Evolutionary conservation across 2,329 filamentous ascomycete species (phyloP).

Genomic region (Neofusicoccum sp.): DNA sequence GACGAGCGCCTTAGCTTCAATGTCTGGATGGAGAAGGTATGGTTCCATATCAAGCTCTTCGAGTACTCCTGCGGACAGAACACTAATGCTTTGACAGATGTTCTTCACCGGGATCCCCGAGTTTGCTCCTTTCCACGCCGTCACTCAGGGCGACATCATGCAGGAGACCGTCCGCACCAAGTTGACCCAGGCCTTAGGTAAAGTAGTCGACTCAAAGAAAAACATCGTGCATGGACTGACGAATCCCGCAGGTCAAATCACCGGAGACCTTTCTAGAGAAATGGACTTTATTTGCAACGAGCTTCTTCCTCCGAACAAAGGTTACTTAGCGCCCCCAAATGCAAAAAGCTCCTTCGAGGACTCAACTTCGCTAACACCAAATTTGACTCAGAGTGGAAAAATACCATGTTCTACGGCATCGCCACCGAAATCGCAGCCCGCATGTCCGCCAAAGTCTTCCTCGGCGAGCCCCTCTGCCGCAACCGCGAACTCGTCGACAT

Average conservation of each 20-base stretch:
- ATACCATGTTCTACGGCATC: conserved; percentile 26
- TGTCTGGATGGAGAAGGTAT: not conserved
- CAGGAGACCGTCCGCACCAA: conserved; percentile 9
- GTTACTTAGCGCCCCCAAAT: not conserved
- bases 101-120: not conserved
- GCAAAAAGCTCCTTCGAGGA: not conserved
- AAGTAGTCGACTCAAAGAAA: too few relatives aligned
- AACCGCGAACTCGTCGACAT: conserved; percentile 44
- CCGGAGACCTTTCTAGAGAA: not conserved
- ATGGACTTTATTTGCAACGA: not conserved
- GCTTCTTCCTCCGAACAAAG: not conserved
- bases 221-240: not conserved
- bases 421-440: conserved; percentile 42
- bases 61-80: too few relatives aligned
- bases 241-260: not conserved
- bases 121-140: conserved; percentile 1
- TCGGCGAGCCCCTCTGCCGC: conserved; percentile 40
- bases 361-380: not conserved
- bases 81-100: not conserved
- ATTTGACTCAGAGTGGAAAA: conserved; percentile 19
- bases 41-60: too few relatives aligned
- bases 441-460: conserved; percentile 45
- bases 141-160: conserved; percentile 5
- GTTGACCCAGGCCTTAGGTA: not conserved
- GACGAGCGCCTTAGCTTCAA: conserved; percentile 6